These are phyloP conservation scores for Escallonia herrerae DNA, from an alignment of 129 eudicot genomes.

Conservation along the genomic window DNA sequence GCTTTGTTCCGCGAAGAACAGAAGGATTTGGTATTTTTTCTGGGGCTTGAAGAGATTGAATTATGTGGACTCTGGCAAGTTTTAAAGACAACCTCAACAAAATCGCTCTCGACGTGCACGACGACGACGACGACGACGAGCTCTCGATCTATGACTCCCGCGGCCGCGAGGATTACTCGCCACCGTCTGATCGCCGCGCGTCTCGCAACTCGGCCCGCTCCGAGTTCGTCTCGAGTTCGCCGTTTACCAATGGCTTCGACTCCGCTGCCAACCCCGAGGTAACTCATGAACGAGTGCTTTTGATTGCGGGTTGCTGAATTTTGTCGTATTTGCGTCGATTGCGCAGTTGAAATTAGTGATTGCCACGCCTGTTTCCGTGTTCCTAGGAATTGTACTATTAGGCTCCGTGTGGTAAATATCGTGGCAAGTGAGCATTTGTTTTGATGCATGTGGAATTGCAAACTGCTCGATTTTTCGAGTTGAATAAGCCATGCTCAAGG, in stretches of 20 bases:
- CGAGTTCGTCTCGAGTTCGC: conserved; percentile 34
- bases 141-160: conserved; percentile 37
- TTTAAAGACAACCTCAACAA: conserved; percentile 76
- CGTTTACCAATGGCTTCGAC: conserved; percentile 52
- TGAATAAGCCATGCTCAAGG: too few species aligned
- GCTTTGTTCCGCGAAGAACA: neutral
- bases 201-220: conserved; percentile 45
- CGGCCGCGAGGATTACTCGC: conserved; percentile 32
- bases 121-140: conserved; percentile 48
- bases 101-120: conserved; percentile 86
- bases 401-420: too few species aligned
- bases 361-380: too few species aligned
- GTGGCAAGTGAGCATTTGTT: too few species aligned
- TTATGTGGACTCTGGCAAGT: conserved; percentile 93
- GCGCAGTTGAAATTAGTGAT: too few species aligned
- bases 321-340: too few species aligned
- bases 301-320: too few species aligned
- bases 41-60: conserved; percentile 9
- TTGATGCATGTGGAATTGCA: too few species aligned
- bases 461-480: too few species aligned
- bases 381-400: too few species aligned
- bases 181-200: conserved; percentile 44
- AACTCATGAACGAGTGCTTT: neutral
- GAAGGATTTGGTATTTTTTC: neutral
- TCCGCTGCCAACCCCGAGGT: conserved; percentile 61